Base-by-base conservation (phyloP, 192 early-diverging fungal species). In the Powellomyces hirtus region DNA sequence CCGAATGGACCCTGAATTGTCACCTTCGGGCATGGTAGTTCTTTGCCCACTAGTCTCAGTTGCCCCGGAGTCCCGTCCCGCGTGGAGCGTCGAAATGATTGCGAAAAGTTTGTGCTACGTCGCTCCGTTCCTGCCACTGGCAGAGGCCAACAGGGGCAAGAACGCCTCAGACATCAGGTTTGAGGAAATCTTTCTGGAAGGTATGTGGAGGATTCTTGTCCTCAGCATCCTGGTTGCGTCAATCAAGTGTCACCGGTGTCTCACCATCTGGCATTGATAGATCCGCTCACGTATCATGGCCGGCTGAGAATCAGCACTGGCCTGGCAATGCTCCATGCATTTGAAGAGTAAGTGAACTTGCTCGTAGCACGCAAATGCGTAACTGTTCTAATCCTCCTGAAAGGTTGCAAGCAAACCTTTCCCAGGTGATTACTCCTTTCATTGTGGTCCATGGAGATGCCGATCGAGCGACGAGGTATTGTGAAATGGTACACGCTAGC, bases 71-170 rank as follows among this genome's bases (percentile, higher is more conserved):
- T 62, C 59, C 11, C 26, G 68, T 11, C 68, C 68, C 6, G 63
- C 45, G 24, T 62, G 29, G 20, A n/a, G 36, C 0, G 44, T 62
- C 13, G 45, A 70, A 31, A n/a, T 70, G 35, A 29, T 62, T 38
- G 68, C 68, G 13, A 45, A 70, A 36, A 38, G 6, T 20, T 22
- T 70, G 0, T 37, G 35, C 27, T 55, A 38, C 24, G 59, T 62
- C 24, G 46, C 45, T 0, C 68, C 49, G 10, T 66, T 52, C 18
- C 20, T 70, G 36, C 59, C 68, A n/a, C 35, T 70, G 0, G 68
- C 68, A 3, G 68, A 61, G 26, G 68, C 68, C n/a, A 70, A 70
- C 38, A 20, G 68, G 35, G 68, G 68, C 20, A 70, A 70, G 29
- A 70, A 70, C 38, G 35, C 57, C 6, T 30, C 38, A 36, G 59